These are phyloP conservation scores for Rhodocollybia butyracea DNA, from an alignment of 768 basidiomycete species.

Conservation along the genomic window DNA sequence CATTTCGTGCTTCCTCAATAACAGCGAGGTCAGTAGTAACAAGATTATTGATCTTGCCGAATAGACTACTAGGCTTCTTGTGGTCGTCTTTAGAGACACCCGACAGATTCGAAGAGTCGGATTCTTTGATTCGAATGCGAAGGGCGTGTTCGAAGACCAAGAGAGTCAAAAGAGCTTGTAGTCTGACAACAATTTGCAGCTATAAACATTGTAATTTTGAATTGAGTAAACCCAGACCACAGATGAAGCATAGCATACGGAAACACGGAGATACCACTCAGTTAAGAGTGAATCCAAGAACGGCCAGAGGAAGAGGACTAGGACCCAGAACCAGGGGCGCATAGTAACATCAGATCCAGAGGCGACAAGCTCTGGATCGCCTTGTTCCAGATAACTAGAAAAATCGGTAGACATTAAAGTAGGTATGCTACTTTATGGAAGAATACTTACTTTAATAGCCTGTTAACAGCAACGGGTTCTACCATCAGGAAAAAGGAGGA, in stretches of 20 bases:
- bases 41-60: constrained; percentile 56
- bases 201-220: not conserved
- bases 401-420: not conserved
- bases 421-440: not conserved
- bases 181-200: constrained; percentile 1
- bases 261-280: constrained; percentile 37
- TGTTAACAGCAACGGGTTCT: constrained; percentile 38
- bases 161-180: constrained; percentile 11
- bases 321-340: constrained; percentile 34
- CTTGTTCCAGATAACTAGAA: constrained; percentile 3
- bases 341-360: not conserved
- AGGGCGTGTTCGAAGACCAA: constrained; percentile 23
- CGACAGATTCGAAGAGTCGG: not conserved
- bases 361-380: too few relatives aligned
- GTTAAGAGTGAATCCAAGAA: constrained; percentile 29
- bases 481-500: constrained; percentile 24
- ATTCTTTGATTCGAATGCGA: constrained; percentile 30
- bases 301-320: constrained; percentile 32
- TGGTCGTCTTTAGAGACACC: not conserved
- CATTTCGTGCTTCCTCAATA: constrained; percentile 9
- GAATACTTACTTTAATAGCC: constrained; percentile 31
- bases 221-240: not conserved
- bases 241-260: not conserved
- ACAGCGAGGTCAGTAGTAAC: constrained; percentile 44
- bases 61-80: constrained; percentile 29